Conservation (phyloP, 2,329 filamentous ascomycete species). For the Emydomyces testavorans region DNA sequence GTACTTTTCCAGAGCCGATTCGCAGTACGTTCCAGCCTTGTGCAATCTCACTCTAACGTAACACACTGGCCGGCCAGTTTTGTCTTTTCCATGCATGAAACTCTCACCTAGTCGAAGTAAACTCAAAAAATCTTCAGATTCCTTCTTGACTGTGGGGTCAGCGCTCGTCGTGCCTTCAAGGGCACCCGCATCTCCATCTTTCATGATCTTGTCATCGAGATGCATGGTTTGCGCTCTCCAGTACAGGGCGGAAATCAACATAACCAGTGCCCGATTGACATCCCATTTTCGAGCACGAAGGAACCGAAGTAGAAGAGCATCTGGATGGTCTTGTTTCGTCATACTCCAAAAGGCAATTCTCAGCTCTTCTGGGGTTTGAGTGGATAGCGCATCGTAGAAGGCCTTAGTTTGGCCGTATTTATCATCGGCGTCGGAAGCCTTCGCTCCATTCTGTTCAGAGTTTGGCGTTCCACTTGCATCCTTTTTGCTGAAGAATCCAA, state of each 20-base stretch:
- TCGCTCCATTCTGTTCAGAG: conserved; percentile 28
- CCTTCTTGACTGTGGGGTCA: conserved; percentile 53
- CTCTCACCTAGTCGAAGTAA: conserved; percentile 88
- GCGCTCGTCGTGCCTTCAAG: conserved; percentile 47
- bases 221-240: conserved; percentile 77
- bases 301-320: conserved; percentile 71
- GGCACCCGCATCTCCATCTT: conserved; percentile 60
- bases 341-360: conserved; percentile 78
- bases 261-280: conserved; percentile 79
- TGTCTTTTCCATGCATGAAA: conserved; percentile 79
- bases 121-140: conserved; percentile 63
- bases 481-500: conserved; percentile 56
- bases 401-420: conserved; percentile 87
- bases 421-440: conserved; percentile 54
- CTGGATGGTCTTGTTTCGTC: conserved; percentile 91
- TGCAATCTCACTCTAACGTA: conserved; percentile 75
- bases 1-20: conserved; percentile 71
- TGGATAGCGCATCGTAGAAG: conserved; percentile 70
- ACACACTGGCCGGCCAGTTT: conserved; percentile 73
- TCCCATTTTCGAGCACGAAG: conserved; percentile 92
- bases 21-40: conserved; percentile 66
- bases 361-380: conserved; percentile 64
- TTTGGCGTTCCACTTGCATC: conserved; percentile 19
- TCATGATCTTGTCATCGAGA: conserved; percentile 80
- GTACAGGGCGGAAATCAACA: conserved; percentile 88